Percentiles rank a stretch among this genome's conserved stretches.
Conservation (phyloP, 2,329 filamentous ascomycete species). For the Aspergillus felis region DNA sequence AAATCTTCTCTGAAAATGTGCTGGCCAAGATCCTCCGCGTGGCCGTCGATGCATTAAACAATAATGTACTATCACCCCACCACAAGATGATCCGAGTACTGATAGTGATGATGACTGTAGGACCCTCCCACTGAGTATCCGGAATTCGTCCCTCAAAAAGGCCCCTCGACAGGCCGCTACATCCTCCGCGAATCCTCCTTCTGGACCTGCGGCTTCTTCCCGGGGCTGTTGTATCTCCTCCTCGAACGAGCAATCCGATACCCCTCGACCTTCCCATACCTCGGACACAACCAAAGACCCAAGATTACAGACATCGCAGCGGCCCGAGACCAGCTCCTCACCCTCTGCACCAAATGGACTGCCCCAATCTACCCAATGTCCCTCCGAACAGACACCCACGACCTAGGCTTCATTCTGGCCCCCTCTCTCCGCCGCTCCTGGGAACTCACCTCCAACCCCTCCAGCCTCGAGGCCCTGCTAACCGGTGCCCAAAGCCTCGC, state of each 20-base stretch:
- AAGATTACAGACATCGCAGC: no score
- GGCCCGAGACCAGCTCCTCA: not conserved
- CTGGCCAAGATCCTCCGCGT: conserved; percentile 11
- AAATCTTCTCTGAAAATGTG: conserved; percentile 12
- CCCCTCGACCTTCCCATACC: not conserved
- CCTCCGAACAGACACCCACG: conserved; percentile 49
- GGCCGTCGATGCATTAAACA: conserved; percentile 8
- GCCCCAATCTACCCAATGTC: conserved; percentile 13
- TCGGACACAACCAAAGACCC: not conserved
- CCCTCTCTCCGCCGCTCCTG: conserved; percentile 46
- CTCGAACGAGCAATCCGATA: conserved; percentile 14
- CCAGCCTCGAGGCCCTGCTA: conserved; percentile 9
- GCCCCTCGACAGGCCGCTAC: conserved; percentile 6
- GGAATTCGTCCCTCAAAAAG: conserved; percentile 8
- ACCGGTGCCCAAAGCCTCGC: conserved; percentile 24
- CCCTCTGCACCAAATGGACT: conserved; percentile 12
- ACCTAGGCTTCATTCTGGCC: conserved; percentile 52
- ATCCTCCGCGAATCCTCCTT: conserved; percentile 12
- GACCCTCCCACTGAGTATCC: conserved; percentile 1
- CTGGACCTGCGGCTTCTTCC: conserved; percentile 25
- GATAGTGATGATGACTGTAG: not conserved
- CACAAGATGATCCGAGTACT: not conserved
- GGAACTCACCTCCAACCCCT: conserved; percentile 38
- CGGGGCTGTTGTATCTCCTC: conserved; percentile 12
- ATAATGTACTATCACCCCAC: conserved; percentile 1